These are phyloP conservation scores for Russula lepida DNA, from an alignment of 768 basidiomycete genomes.

Conservation along the genomic window DNA sequence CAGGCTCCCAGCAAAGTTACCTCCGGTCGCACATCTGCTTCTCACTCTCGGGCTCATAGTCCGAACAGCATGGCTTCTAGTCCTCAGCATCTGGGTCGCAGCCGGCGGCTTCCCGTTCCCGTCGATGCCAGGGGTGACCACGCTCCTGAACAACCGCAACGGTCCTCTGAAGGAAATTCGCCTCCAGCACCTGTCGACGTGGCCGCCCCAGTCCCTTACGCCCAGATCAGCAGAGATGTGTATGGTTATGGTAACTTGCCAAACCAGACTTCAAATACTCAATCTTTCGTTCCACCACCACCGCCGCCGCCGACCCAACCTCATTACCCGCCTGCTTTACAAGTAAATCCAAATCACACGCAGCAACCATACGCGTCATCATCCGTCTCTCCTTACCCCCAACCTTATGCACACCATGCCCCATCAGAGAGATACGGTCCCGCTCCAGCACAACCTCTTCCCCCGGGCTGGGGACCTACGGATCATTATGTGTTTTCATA, in stretches of 20 bases:
- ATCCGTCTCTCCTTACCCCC: constrained; percentile 20
- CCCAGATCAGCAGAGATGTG: constrained; percentile 12
- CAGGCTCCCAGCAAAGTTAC: constrained; percentile 35
- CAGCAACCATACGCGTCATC: constrained; percentile 20
- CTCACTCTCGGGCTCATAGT: constrained; percentile 41
- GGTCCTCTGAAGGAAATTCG: constrained; percentile 11
- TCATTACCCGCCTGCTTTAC: constrained; percentile 13
- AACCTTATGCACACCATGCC: constrained; percentile 18
- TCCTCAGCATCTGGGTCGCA: constrained; percentile 28
- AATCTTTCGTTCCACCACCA: constrained; percentile 1
- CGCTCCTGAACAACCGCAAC: constrained; percentile 6
- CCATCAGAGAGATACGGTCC: constrained; percentile 15
- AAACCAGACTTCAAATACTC: constrained; percentile 1
- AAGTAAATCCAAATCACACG: constrained; percentile 15
- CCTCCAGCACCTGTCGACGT: constrained; percentile 13
- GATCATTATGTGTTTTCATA: constrained; percentile 28
- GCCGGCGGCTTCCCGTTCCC: constrained; percentile 16
- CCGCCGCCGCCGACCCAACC: constrained; percentile 6
- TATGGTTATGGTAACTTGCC: constrained; percentile 15
- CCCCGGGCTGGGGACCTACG: constrained; percentile 20
- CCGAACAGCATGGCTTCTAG: constrained; percentile 43
- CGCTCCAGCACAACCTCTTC: constrained; percentile 12
- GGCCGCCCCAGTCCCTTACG: constrained; percentile 17
- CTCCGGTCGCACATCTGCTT: constrained; percentile 29
- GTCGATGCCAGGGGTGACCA: neutral